A percentile compares a stretch with the other conserved stretches of the same genome.
phyloP scores from a whole-genome alignment of 768 basidiomycete genomes.

The Pleurotus cornucopiae region DNA sequence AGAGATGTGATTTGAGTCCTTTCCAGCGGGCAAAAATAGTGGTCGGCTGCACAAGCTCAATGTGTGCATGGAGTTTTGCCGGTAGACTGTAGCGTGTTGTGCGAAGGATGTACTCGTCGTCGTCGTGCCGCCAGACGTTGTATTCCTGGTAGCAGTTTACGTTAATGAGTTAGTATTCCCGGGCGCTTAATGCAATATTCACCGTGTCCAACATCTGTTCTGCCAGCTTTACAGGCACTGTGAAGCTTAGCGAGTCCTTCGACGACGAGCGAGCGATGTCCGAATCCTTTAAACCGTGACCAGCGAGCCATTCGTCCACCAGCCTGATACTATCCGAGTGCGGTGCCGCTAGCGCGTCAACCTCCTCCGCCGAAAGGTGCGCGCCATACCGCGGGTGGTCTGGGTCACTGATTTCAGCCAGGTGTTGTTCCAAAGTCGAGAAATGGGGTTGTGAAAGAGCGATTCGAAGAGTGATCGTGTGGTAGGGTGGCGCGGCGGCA shows the following conservation, averaged over 20 bases:
- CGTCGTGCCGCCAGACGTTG: constrained; percentile 52
- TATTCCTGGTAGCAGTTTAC: constrained; percentile 42
- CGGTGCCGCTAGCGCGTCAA: constrained; percentile 59
- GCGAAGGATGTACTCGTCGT: constrained; percentile 53
- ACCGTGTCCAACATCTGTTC: constrained; percentile 75
- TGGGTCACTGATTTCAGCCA: constrained; percentile 59
- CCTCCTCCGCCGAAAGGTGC: constrained; percentile 61
- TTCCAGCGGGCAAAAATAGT: constrained; percentile 57
- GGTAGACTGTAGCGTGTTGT: constrained; percentile 72
- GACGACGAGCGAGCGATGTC: constrained; percentile 55
- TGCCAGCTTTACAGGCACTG: constrained; percentile 51
- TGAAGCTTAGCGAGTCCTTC: constrained; percentile 65
- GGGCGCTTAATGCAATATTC: constrained; percentile 16
- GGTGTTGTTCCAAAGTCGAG: constrained; percentile 40
- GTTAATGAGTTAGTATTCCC: neutral
- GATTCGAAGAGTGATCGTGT: constrained; percentile 52
- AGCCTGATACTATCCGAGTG: constrained; percentile 43
- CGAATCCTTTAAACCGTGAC: constrained; percentile 46
- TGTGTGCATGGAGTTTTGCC: constrained; percentile 47
- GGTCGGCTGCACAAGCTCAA: constrained; percentile 71
- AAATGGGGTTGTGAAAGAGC: constrained; percentile 54
- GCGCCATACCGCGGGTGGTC: constrained; percentile 49
- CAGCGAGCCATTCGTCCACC: constrained; percentile 60
- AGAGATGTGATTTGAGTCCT: constrained; percentile 36
- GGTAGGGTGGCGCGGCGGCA: constrained; percentile 36